These are phyloP conservation scores for Neurospora sp. DNA, from an alignment of 495 filamentous ascomycete genomes.

Conservation along the genomic window DNA sequence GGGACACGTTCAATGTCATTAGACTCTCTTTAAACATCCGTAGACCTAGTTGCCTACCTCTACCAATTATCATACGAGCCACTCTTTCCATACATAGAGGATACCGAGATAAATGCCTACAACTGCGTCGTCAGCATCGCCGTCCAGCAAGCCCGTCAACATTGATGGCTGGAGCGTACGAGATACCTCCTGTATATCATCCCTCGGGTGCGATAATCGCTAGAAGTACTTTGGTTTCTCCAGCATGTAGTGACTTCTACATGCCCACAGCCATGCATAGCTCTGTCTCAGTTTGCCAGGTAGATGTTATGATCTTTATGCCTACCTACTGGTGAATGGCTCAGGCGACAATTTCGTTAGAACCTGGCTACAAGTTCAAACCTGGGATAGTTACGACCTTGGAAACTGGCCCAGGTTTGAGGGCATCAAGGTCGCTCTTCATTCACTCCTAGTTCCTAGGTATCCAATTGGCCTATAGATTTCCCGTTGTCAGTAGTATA, in stretches of 20 bases:
- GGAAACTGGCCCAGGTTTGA: not conserved
- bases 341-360: too few relatives aligned
- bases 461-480: not conserved
- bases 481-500: not conserved
- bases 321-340: not conserved
- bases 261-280: not conserved
- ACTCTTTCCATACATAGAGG: not conserved
- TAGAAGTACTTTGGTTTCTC: not conserved
- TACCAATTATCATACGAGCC: too few relatives aligned
- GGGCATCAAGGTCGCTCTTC: not conserved
- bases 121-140: too few relatives aligned
- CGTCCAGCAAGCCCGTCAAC: not conserved
- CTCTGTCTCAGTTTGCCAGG: not conserved
- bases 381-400: too few relatives aligned
- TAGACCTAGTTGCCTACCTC: too few relatives aligned
- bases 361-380: too few relatives aligned
- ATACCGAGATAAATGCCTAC: not conserved
- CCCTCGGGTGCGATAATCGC: not conserved
- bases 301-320: not conserved
- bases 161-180: not conserved
- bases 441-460: too few relatives aligned
- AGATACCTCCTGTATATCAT: not conserved
- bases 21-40: too few relatives aligned
- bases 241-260: not conserved
- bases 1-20: not conserved